Evolutionary conservation across 495 filamentous ascomycete genomes (phyloP), one percentile per base, ranked within the genome.

Genomic region (Neurospora sp.): DNA sequence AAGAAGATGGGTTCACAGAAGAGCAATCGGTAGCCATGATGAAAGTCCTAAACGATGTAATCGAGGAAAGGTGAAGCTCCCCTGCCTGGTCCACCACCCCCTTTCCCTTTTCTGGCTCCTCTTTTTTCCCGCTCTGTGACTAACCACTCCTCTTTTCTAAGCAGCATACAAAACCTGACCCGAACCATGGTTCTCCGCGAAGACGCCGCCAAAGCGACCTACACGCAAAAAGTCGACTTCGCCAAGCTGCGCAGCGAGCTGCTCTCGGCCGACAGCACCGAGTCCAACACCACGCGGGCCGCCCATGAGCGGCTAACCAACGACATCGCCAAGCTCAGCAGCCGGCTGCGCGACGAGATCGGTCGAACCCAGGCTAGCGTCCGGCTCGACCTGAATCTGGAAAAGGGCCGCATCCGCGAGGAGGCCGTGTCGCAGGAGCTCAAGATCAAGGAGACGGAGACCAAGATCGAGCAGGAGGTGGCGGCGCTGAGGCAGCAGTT

Each of bases 171-270:
- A 79, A 98, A 99, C 84, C 84, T 99, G 27, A 98, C 96, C 0
- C 91, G 96, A 71, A 98, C 96, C 12, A 98, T 99, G 96, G 96
- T 99, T 3, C 87, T 96, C n/a, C 92, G 93, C 77, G 96, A 98
- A 83, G 96, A 93, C 74, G 89, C 91, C 53, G 91, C 91, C 73
- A 90, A 90, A 73, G 91, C 93, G 7, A 96, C 93, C 3, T 99
- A 99, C 83, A 97, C 94, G 0, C 96, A 98, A 79, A 98, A 98
- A 82, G 96, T 99, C 71, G 96, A 99, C 83, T 98, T 99, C 77
- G 93, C 96, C n/a, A 97, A 98, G 85, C 89, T 98, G 22, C 93
- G 96, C 79, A 95, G 93, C 37, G 96, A 99, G 81, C 89, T 99
- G 3, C 88, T 97, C 0, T 92, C 92, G 10, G 89, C 94, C 5